Evolutionary conservation across 805 yeast genomes (phyloP).

Genomic region (Barnettozyma wickerhamii): DNA sequence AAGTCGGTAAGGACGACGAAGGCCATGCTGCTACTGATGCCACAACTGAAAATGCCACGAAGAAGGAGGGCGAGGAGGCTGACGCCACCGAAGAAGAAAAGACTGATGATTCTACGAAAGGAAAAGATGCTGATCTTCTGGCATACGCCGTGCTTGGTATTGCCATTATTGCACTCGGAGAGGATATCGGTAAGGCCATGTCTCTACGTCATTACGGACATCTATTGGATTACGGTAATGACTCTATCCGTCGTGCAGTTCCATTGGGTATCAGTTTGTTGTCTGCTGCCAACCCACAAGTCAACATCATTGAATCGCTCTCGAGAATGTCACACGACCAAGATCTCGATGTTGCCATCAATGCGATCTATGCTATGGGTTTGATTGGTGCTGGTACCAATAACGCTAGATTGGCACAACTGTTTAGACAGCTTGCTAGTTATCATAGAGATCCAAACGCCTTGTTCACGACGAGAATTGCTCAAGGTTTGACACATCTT

Average conservation of each 20-base stretch:
- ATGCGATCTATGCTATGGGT: slow-evolving; percentile 96
- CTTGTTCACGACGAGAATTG: slow-evolving; percentile 85
- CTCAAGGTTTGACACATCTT: slow-evolving; percentile 91
- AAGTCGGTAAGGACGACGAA: slow-evolving; percentile 24
- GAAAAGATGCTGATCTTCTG: slow-evolving; percentile 32
- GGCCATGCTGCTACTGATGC: slow-evolving; percentile 27
- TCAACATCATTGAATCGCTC: slow-evolving; percentile 94
- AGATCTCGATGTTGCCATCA: slow-evolving; percentile 89
- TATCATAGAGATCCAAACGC: slow-evolving; percentile 92
- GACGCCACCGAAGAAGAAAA: slow-evolving; percentile 32
- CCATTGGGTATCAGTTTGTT: slow-evolving; percentile 98
- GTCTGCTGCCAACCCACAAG: slow-evolving; percentile 90
- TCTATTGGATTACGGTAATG: slow-evolving; percentile 95
- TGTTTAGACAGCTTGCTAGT: slow-evolving; percentile 89
- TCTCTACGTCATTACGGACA: slow-evolving; percentile 95
- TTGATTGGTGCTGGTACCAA: slow-evolving; percentile 98
- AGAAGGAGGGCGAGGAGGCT: slow-evolving; percentile 24
- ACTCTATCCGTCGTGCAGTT: slow-evolving; percentile 86
- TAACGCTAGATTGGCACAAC: slow-evolving; percentile 95
- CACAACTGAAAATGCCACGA: slow-evolving; percentile 30
- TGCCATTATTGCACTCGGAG: slow-evolving; percentile 95
- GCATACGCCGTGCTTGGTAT: slow-evolving; percentile 93
- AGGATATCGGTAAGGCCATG: slow-evolving; percentile 97
- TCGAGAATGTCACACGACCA: slow-evolving; percentile 96
- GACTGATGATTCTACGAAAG: slow-evolving; percentile 17